Evolutionary conservation across 1,284 basidiomycete genomes (phyloP), one percentile per base, ranked within the genome.

Genomic region (Omphalotus olearius): DNA sequence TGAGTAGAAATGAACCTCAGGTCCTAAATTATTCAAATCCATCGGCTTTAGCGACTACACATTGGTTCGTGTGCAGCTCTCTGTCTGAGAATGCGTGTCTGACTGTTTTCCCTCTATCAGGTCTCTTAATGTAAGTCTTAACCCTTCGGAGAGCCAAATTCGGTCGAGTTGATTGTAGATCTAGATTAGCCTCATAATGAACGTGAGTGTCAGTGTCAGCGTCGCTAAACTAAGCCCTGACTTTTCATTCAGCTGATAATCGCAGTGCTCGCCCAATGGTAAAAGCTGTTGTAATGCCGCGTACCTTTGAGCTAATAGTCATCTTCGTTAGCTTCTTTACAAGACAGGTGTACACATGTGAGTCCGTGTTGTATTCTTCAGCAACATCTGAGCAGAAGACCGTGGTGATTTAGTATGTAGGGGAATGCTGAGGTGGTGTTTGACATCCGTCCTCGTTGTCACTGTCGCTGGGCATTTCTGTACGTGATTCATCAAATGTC

Each of bases 201-300:
- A 64, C 54, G 55, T 66, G 55, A 11, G 52, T 53, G 16, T 11
- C 23, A 3, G 3, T 3, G 18, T 45, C 11, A 26, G 55, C 13
- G n/a, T 17, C 30, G 18, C 17, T 17, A 7, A 23, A 47, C 17
- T 35, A 17, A 26, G 20, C 25, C 26, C 14, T 44, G 6, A 53
- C 20, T 6, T 11, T 35, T 39, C 10, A 36, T n/a, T 0, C 37
- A 68, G 65, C 52, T 67, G 23, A 45, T 67, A 14, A 66, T 72
- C 14, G 68, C 69, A 14, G 66, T 69, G 16, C 54, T 69, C 9
- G 70, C 69, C 0, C 70, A 73, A 61, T 59, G 56, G 72, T 73
- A 4, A 5, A 52, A n/a, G 61, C 42, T 44, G 23, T 16, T 6
- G n/a, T 16, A 33, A 20, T 35, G 7, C 5, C n/a, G 40, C 38